These are phyloP conservation scores for Phyllostachys edulis DNA, from an alignment of 176 grass and related monocot species.

Conservation along the genomic window DNA sequence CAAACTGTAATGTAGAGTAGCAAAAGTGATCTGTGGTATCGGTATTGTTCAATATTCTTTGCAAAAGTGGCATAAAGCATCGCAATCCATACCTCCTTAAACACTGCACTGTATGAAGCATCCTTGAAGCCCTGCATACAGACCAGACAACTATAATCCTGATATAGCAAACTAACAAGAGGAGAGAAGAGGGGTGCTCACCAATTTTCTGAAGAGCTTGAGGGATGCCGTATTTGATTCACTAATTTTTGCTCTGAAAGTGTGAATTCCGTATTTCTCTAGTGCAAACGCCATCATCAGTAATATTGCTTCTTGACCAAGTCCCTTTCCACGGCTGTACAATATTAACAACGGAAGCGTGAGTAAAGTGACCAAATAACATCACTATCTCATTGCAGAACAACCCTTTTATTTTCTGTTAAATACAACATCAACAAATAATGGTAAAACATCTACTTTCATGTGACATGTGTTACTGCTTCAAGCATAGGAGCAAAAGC, in stretches of 20 bases:
- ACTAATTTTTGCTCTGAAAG: constrained; percentile 84
- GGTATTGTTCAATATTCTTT: not conserved
- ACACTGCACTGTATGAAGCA: constrained; percentile 69
- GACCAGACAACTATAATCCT: constrained; percentile 7
- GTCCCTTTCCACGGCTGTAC: constrained; percentile 70
- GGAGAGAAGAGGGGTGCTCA: not conserved
- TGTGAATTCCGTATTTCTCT: constrained; percentile 66
- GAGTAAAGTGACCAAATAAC: not conserved
- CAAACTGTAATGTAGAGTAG: not conserved
- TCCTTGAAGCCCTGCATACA: constrained; percentile 67
- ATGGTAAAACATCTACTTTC: not conserved
- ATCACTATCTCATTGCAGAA: not conserved
- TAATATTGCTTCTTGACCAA: constrained; percentile 68
- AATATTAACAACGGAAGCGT: not conserved
- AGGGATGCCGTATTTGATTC: constrained; percentile 78
- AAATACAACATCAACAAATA: not conserved
- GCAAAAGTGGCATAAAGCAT: not conserved
- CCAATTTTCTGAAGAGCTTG: constrained; percentile 83
- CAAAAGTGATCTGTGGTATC: not conserved
- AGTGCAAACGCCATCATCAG: constrained; percentile 87
- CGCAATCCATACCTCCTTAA: constrained; percentile 62
- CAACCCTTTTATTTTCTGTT: not conserved
- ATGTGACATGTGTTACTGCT: not conserved
- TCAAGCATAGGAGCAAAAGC: not conserved
- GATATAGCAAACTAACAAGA: constrained; percentile 2